Evolutionary conservation across 345 rosid species (phyloP).

Genomic region (Rubroshorea leprosula): DNA sequence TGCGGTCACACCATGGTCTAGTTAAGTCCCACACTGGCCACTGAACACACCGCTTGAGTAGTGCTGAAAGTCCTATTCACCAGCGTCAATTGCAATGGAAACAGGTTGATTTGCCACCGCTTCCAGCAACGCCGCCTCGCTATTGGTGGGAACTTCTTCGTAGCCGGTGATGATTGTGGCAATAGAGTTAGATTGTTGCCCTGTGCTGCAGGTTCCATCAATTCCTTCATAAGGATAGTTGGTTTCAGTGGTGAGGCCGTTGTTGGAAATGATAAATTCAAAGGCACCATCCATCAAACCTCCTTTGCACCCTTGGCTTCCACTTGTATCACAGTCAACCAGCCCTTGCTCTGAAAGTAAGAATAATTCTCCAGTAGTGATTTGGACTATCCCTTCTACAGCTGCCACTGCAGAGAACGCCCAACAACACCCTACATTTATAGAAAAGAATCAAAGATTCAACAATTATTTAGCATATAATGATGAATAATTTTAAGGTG

Average conservation of each 20-base stretch:
- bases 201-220: background rate
- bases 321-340: slow-evolving; percentile 33
- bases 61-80: slow-evolving; percentile 16
- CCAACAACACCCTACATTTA: slow-evolving; percentile 41
- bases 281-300: background rate
- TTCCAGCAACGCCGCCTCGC: slow-evolving; percentile 19
- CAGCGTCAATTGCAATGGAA: slow-evolving; percentile 26
- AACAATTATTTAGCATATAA: too few species aligned
- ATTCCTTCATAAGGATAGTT: background rate
- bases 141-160: background rate
- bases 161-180: background rate
- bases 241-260: background rate
- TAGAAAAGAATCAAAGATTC: too few species aligned
- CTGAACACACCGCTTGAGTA: slow-evolving; percentile 21
- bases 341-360: slow-evolving; percentile 34
- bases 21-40: slow-evolving; percentile 17
- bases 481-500: too few species aligned
- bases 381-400: slow-evolving; percentile 29
- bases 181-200: background rate
- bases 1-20: background rate
- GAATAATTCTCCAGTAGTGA: slow-evolving; percentile 21
- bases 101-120: slow-evolving; percentile 33
- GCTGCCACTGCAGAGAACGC: slow-evolving; percentile 44
- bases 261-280: background rate
- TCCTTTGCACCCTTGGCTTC: slow-evolving; percentile 27